Percentiles rank a stretch among this genome's conserved stretches.
These are phyloP conservation scores for Oxyria digyna DNA, from an alignment of 148 eudicot genomes.

Conservation along the genomic window DNA sequence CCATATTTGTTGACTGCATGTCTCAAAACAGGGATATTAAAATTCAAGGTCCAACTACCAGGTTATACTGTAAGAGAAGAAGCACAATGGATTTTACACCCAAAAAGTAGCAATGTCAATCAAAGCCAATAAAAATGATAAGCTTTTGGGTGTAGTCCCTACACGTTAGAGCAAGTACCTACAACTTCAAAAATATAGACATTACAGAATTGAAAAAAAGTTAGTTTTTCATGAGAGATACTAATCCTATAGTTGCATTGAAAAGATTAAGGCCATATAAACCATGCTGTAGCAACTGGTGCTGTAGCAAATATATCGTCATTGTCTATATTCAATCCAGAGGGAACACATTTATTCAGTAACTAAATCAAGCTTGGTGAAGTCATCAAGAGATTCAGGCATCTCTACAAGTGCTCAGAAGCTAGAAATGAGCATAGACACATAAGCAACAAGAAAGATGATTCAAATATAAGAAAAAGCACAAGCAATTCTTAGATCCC, in stretches of 20 bases:
- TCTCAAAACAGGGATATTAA: slow-evolving; percentile 1
- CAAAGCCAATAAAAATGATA: neutral
- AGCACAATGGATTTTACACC: neutral
- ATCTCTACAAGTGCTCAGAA: neutral
- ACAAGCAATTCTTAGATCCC: neutral
- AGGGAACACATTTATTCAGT: too few relatives aligned
- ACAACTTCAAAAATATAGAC: neutral
- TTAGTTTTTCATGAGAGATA: neutral
- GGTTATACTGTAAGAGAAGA: neutral
- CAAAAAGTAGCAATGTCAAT: neutral
- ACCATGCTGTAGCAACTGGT: neutral
- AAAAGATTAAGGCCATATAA: neutral
- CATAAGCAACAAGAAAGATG: neutral
- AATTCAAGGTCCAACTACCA: neutral
- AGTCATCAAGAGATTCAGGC: neutral
- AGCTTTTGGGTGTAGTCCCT: neutral
- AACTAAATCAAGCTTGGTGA: neutral
- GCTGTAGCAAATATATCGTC: too few relatives aligned
- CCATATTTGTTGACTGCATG: slow-evolving; percentile 95
- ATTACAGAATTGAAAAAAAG: neutral
- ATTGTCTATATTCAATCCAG: too few relatives aligned
- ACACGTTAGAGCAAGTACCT: neutral
- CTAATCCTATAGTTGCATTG: neutral
- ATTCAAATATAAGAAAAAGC: neutral
- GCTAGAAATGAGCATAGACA: neutral